phyloP scores from a whole-genome alignment of 169 alveolate species.

The Plasmodium gaboni region DNA sequence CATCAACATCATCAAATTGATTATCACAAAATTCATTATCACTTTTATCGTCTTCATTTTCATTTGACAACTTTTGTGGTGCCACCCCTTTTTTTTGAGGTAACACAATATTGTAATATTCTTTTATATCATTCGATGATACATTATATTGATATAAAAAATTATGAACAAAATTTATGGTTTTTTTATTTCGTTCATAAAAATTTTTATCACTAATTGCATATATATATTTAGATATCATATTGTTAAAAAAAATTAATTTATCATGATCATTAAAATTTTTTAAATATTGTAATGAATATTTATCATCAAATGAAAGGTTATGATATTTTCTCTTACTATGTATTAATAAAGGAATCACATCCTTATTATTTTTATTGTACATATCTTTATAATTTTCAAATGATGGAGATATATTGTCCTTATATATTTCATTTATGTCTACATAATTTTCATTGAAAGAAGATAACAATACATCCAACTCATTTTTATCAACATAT shows the following conservation, averaged over 20 bases:
- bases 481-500: constrained; percentile 1
- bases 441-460: too few relatives aligned
- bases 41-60: not conserved
- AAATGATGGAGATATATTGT: too few relatives aligned
- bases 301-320: not conserved
- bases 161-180: constrained; percentile 42
- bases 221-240: constrained; percentile 11
- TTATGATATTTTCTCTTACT: not conserved
- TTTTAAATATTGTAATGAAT: constrained; percentile 9
- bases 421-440: too few relatives aligned
- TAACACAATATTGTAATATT: not conserved
- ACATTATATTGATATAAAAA: constrained; percentile 24
- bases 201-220: constrained; percentile 15
- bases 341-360: not conserved
- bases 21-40: not conserved
- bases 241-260: constrained; percentile 41
- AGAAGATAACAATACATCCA: not conserved
- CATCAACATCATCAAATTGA: not conserved
- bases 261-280: constrained; percentile 59
- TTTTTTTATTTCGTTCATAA: constrained; percentile 23
- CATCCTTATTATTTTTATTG: not conserved
- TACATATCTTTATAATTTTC: not conserved
- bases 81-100: not conserved
- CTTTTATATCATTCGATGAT: constrained; percentile 1
- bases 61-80: not conserved